Percentiles rank a stretch among this genome's conserved stretches.
These are phyloP conservation scores for Candida schatavii DNA, from an alignment of 805 yeast genomes.

Conservation along the genomic window DNA sequence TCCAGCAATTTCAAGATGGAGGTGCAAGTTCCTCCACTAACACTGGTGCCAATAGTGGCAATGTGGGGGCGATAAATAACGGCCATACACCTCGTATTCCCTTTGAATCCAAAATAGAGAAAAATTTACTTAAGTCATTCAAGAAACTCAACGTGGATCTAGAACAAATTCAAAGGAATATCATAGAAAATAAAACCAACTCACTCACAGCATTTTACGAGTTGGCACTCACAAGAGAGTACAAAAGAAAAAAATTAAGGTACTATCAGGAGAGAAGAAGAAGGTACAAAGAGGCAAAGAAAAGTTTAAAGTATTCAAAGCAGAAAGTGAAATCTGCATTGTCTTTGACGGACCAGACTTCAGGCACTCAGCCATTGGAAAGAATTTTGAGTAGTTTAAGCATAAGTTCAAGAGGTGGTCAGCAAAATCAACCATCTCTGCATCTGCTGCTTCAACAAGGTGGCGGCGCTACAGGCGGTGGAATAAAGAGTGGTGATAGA, in stretches of 20 bases:
- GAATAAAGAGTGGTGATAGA: slow-evolving; percentile 2
- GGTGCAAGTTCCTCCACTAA: neutral
- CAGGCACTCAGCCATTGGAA: slow-evolving; percentile 34
- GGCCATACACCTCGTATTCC: slow-evolving; percentile 32
- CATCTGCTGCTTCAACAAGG: neutral
- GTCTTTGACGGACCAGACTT: slow-evolving; percentile 29
- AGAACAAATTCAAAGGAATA: slow-evolving; percentile 55
- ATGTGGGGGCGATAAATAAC: slow-evolving; percentile 23
- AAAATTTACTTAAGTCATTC: slow-evolving; percentile 55
- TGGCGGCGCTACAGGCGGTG: neutral
- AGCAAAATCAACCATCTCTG: neutral
- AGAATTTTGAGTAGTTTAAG: slow-evolving; percentile 36
- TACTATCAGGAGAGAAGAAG: slow-evolving; percentile 29
- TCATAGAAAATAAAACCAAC: slow-evolving; percentile 61
- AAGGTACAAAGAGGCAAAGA: slow-evolving; percentile 31
- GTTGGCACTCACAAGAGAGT: slow-evolving; percentile 55
- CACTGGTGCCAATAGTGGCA: neutral
- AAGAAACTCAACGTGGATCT: slow-evolving; percentile 62
- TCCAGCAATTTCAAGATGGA: slow-evolving; percentile 19
- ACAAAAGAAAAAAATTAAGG: slow-evolving; percentile 28
- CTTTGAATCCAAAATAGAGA: slow-evolving; percentile 62
- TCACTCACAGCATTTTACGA: slow-evolving; percentile 75
- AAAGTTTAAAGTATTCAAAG: slow-evolving; percentile 27
- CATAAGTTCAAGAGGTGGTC: slow-evolving; percentile 20
- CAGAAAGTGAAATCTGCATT: slow-evolving; percentile 36